phyloP scores from a whole-genome alignment of 768 basidiomycete species.

The Suillus discolor region DNA sequence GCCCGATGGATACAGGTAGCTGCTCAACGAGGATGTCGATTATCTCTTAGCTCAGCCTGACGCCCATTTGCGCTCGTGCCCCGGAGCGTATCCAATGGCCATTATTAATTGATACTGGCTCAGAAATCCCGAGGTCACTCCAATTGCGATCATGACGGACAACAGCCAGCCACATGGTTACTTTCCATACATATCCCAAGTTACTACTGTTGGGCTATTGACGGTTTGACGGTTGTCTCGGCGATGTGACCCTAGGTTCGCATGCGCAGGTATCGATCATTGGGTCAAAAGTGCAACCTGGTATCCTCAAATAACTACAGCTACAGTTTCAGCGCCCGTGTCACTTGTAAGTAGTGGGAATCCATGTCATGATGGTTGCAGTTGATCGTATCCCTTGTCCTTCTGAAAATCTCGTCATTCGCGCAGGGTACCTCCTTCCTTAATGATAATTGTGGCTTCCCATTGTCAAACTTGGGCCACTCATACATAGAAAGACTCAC shows the following conservation, averaged over 20 bases:
- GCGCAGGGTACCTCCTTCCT: slow-evolving; percentile 35
- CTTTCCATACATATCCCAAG: not conserved
- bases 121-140: not conserved
- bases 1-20: not conserved
- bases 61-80: slow-evolving; percentile 4
- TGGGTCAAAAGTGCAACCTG: not conserved
- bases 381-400: slow-evolving; percentile 14
- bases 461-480: not conserved
- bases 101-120: not conserved
- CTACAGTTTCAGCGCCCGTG: not conserved
- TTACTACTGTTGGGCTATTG: not conserved
- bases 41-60: not conserved
- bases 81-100: not conserved
- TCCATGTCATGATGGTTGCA: slow-evolving; percentile 14
- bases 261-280: not conserved
- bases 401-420: slow-evolving; percentile 14
- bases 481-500: not conserved
- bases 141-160: not conserved
- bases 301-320: not conserved
- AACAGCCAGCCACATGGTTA: not conserved
- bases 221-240: slow-evolving; percentile 2
- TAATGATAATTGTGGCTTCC: not conserved
- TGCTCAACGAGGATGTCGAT: not conserved
- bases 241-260: not conserved
- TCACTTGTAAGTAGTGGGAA: slow-evolving; percentile 6